A percentile compares a stretch with the other conserved stretches of the same genome.
These are phyloP conservation scores for Blastobotrys capitulatus DNA, from an alignment of 1,139 yeast species.

Conservation along the genomic window DNA sequence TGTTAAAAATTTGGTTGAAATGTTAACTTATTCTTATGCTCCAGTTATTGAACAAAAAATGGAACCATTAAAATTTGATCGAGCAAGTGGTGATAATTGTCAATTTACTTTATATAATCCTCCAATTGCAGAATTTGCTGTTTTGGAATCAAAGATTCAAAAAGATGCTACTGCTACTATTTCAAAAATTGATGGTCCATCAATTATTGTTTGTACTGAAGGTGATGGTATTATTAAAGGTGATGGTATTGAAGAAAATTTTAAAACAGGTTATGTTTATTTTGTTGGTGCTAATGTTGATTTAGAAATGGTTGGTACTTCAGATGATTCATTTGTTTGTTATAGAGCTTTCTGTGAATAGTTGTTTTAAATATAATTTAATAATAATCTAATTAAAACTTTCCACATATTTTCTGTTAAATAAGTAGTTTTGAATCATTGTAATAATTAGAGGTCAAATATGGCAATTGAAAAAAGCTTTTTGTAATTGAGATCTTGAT, in stretches of 20 bases:
- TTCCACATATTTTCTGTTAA: no score
- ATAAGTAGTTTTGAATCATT: no score
- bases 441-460: no score
- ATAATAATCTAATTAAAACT: no score
- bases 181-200: constrained; percentile 74
- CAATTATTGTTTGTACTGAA: constrained; percentile 75
- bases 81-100: constrained; percentile 51
- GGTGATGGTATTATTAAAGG: constrained; percentile 63
- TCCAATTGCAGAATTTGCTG: constrained; percentile 94
- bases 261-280: constrained; percentile 67
- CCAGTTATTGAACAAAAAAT: constrained; percentile 91
- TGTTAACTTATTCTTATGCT: constrained; percentile 86
- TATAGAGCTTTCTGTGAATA: constrained; percentile 64
- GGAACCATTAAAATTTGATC: constrained; percentile 58
- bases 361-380: background rate
- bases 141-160: constrained; percentile 64
- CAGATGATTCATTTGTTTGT: constrained; percentile 54
- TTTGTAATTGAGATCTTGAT: no score
- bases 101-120: constrained; percentile 74
- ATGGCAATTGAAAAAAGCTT: no score
- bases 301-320: constrained; percentile 46
- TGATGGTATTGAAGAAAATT: constrained; percentile 37
- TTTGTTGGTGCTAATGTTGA: constrained; percentile 77
- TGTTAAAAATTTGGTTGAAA: constrained; percentile 78
- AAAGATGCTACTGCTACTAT: constrained; percentile 45